phyloP scores from a whole-genome alignment of 305 asterid genomes.

The Plantago rigida region DNA sequence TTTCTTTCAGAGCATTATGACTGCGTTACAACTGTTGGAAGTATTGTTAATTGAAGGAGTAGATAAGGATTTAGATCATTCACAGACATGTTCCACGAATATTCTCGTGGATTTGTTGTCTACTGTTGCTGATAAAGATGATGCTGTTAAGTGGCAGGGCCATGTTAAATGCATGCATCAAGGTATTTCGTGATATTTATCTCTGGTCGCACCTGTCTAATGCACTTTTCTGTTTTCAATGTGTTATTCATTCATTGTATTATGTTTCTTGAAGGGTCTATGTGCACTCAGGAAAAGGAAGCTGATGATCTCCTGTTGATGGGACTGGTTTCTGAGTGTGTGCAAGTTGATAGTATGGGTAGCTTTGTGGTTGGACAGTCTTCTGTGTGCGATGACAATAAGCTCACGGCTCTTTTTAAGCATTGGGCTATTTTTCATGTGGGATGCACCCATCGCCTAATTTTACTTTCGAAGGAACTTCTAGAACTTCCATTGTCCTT shows the following conservation, averaged over 20 bases:
- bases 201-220: slow-evolving; percentile 13
- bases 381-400: slow-evolving; percentile 39
- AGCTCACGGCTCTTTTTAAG: slow-evolving; percentile 44
- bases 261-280: slow-evolving; percentile 44
- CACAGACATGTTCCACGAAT: slow-evolving; percentile 38
- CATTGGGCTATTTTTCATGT: slow-evolving; percentile 85
- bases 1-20: slow-evolving; percentile 44
- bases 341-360: slow-evolving; percentile 44
- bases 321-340: slow-evolving; percentile 53
- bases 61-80: slow-evolving; percentile 57
- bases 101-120: slow-evolving; percentile 48
- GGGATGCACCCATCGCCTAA: slow-evolving; percentile 62
- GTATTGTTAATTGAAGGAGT: slow-evolving; percentile 52
- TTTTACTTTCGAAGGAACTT: slow-evolving; percentile 50
- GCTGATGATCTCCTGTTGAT: slow-evolving; percentile 51
- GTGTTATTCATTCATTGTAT: slow-evolving; percentile 13
- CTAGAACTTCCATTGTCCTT: slow-evolving; percentile 38
- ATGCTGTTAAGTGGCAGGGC: slow-evolving; percentile 44
- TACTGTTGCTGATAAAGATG: slow-evolving; percentile 39
- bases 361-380: slow-evolving; percentile 35
- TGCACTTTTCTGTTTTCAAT: background rate
- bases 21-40: slow-evolving; percentile 64
- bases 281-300: slow-evolving; percentile 66
- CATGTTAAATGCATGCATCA: slow-evolving; percentile 57
- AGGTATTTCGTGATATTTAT: slow-evolving; percentile 48